A percentile compares a stretch with the other conserved stretches of the same genome.
Evolutionary conservation across 768 basidiomycete genomes (phyloP).

Genomic region (Lactarius trivialis): DNA sequence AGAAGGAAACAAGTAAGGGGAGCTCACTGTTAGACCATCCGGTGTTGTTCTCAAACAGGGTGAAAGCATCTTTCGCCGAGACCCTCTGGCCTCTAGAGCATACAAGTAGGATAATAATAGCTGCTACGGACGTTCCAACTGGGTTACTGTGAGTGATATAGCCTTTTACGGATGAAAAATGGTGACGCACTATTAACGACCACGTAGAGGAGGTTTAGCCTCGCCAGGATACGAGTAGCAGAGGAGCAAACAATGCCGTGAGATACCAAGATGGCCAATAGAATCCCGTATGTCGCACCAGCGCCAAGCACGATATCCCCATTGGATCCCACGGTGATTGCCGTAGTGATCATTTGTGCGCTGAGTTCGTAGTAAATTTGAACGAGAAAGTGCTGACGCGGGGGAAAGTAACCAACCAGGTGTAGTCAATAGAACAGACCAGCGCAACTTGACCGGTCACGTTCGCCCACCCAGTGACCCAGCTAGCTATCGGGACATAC

Average conservation of each 20-base stretch:
- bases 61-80: constrained; percentile 64
- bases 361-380: constrained; percentile 26
- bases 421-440: constrained; percentile 71
- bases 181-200: constrained; percentile 48
- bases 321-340: constrained; percentile 54
- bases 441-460: constrained; percentile 64
- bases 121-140: constrained; percentile 63
- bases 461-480: constrained; percentile 70
- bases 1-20: neutral
- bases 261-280: constrained; percentile 54
- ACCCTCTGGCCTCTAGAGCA: constrained; percentile 46
- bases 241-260: constrained; percentile 69
- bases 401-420: constrained; percentile 37
- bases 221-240: constrained; percentile 55
- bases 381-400: neutral
- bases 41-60: constrained; percentile 62
- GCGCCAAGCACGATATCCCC: constrained; percentile 45
- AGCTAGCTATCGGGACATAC: constrained; percentile 56
- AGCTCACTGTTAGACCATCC: constrained; percentile 57
- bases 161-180: neutral
- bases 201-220: constrained; percentile 66
- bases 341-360: constrained; percentile 73
- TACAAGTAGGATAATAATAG: constrained; percentile 54
- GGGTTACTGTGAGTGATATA: neutral
- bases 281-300: constrained; percentile 62